Percentiles rank a stretch among this genome's conserved stretches.
These are phyloP conservation scores for Ceratobasidium sp. DNA, from an alignment of 1,284 basidiomycete genomes.

Conservation along the genomic window DNA sequence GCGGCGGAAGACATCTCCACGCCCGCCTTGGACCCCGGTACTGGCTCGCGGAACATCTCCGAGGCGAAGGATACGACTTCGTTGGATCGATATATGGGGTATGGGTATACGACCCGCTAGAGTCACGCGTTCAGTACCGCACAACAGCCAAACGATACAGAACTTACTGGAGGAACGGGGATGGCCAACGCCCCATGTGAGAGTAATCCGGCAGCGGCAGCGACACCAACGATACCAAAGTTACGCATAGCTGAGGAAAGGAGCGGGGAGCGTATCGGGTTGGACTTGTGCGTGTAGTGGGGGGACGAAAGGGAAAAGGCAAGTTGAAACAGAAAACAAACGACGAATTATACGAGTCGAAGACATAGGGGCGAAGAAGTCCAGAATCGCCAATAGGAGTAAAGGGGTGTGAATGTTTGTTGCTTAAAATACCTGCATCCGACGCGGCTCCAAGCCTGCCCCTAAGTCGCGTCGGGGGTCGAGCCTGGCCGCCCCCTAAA, in stretches of 20 bases:
- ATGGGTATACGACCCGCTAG: slow-evolving; percentile 6
- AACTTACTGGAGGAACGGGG: slow-evolving; percentile 5
- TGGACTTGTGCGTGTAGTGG: background rate
- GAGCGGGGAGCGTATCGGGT: background rate
- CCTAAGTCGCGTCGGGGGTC: slow-evolving; percentile 3
- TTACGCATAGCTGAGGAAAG: background rate
- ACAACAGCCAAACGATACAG: no score
- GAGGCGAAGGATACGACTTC: background rate
- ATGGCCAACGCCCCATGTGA: background rate
- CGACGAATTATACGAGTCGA: background rate
- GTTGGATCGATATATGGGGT: slow-evolving; percentile 18
- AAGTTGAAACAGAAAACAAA: background rate
- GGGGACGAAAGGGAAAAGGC: background rate
- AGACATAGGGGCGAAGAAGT: background rate
- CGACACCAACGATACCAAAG: background rate
- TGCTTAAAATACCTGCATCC: background rate
- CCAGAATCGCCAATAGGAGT: background rate
- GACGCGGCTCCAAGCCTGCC: background rate
- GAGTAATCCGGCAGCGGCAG: background rate
- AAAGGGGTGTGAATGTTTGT: background rate
- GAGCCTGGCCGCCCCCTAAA: background rate
- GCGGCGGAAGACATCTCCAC: slow-evolving; percentile 5
- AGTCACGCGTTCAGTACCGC: background rate
- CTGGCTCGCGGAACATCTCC: no score
- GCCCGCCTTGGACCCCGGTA: background rate